These are phyloP conservation scores for Talaromyces sp. DNA, from an alignment of 2,329 filamentous ascomycete species.

Conservation along the genomic window DNA sequence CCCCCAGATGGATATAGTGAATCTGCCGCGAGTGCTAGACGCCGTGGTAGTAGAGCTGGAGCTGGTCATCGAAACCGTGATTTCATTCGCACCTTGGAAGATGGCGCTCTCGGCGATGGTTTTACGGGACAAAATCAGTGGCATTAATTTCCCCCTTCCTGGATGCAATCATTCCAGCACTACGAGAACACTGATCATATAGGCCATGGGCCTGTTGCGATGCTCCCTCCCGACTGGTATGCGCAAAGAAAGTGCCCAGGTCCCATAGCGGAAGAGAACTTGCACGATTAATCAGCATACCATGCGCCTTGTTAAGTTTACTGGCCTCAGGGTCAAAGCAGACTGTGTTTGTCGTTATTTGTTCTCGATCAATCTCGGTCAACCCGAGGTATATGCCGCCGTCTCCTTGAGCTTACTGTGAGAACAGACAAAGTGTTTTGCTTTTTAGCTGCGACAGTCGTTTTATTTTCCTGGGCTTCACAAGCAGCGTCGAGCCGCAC, in stretches of 20 bases:
- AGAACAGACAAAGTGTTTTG: neutral
- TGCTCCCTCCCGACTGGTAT: neutral
- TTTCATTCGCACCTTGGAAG: slow-evolving; percentile 91
- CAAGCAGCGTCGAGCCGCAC: neutral
- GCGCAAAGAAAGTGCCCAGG: neutral
- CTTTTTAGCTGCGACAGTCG: neutral
- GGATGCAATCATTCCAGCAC: neutral
- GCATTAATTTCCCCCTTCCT: slow-evolving; percentile 39
- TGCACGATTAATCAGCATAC: neutral
- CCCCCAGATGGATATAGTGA: slow-evolving; percentile 76
- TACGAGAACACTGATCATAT: neutral
- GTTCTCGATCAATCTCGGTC: neutral
- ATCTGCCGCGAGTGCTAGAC: slow-evolving; percentile 59
- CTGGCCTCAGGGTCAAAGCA: neutral
- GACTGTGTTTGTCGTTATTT: neutral
- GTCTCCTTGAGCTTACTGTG: neutral
- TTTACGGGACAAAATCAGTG: slow-evolving; percentile 77
- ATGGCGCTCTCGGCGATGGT: slow-evolving; percentile 87
- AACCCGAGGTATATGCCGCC: neutral
- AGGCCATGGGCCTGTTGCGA: neutral
- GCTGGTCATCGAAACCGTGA: slow-evolving; percentile 61
- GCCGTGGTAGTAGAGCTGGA: slow-evolving; percentile 68
- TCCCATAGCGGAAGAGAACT: neutral
- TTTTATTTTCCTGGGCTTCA: neutral
- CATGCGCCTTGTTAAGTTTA: neutral